These are phyloP conservation scores for Ophiostoma populinum DNA, from an alignment of 2,329 filamentous ascomycete species.

Conservation along the genomic window DNA sequence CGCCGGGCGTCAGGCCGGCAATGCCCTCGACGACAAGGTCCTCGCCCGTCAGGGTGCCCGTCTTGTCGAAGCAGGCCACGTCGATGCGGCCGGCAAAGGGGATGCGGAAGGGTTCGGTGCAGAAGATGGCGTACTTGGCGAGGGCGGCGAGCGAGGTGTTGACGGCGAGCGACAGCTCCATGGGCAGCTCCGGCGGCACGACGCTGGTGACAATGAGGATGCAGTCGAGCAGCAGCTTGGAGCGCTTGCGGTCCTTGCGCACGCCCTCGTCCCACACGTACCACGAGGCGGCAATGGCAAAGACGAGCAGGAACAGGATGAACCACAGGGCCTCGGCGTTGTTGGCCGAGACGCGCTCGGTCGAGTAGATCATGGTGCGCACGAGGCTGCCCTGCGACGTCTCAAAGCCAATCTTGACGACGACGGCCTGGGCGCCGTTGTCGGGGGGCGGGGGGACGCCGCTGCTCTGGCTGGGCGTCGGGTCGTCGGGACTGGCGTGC, in stretches of 20 bases:
- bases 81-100: conserved; percentile 92
- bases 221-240: conserved; percentile 92
- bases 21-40: conserved; percentile 95
- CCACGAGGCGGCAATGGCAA: conserved; percentile 94
- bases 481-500: conserved; percentile 64
- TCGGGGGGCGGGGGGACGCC: conserved; percentile 77
- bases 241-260: conserved; percentile 82
- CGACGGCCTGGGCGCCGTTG: conserved; percentile 81
- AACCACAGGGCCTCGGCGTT: conserved; percentile 93
- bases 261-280: conserved; percentile 99
- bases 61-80: conserved; percentile 97
- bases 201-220: conserved; percentile 97
- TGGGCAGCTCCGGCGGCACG: conserved; percentile 92
- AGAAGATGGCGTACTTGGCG: conserved; percentile 93
- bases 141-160: conserved; percentile 93
- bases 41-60: conserved; percentile 88
- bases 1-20: conserved; percentile 62
- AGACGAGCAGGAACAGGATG: conserved; percentile 89
- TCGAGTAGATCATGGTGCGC: conserved; percentile 98
- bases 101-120: conserved; percentile 96
- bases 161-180: conserved; percentile 94
- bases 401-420: conserved; percentile 96
- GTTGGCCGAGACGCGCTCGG: conserved; percentile 95
- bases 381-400: conserved; percentile 96
- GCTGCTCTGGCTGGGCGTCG: conserved; percentile 51